phyloP scores from a whole-genome alignment of 371 early-diverging fungal genomes.

The Mucor plumbeus region DNA sequence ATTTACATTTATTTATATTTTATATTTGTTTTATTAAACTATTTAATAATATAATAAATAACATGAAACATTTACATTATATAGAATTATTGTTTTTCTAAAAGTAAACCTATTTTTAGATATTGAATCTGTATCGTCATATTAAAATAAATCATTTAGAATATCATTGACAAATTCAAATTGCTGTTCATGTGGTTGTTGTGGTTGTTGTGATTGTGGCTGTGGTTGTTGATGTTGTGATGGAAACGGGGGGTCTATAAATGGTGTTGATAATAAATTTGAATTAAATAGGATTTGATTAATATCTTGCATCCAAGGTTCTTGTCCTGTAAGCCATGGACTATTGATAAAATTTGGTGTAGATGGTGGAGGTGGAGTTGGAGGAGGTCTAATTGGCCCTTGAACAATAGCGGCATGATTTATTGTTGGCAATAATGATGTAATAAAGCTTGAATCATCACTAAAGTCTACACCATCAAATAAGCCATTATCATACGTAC shows the following conservation, averaged over 20 bases:
- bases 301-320: slow-evolving; percentile 19
- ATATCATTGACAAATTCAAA: slow-evolving; percentile 2
- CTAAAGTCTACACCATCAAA: neutral
- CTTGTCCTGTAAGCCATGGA: slow-evolving; percentile 13
- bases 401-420: neutral
- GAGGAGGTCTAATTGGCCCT: neutral
- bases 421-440: neutral
- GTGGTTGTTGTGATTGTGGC: neutral
- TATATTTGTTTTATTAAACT: no score
- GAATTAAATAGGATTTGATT: slow-evolving; percentile 8
- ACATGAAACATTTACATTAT: no score
- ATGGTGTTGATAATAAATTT: neutral
- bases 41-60: no score
- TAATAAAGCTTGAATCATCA: neutral
- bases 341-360: neutral
- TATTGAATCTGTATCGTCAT: neutral
- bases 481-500: neutral
- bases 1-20: no score
- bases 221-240: neutral
- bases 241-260: neutral
- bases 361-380: neutral
- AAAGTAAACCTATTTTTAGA: no score
- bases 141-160: slow-evolving; percentile 13
- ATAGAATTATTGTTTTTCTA: no score
- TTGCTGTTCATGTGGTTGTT: neutral